Conservation (phyloP, 768 basidiomycete species). For the Podaxis pistillaris region DNA sequence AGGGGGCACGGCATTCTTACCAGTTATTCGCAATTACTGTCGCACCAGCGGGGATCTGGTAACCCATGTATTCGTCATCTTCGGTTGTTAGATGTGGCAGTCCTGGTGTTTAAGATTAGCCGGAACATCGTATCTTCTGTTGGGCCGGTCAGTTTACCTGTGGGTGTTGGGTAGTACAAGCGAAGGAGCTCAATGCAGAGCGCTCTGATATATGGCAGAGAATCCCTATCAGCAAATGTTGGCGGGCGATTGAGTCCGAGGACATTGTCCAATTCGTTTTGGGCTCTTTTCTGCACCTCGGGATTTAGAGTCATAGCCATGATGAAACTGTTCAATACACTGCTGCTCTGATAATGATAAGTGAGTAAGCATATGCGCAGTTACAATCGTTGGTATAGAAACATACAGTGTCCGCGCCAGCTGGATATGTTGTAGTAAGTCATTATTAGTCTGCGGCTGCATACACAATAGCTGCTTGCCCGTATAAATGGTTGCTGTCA, state of each 20-base stretch:
- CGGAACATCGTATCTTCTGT: slow-evolving; percentile 1
- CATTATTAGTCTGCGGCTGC: background rate
- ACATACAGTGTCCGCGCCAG: slow-evolving; percentile 10
- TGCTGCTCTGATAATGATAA: slow-evolving; percentile 2
- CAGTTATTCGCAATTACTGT: slow-evolving; percentile 21
- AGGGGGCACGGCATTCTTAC: background rate
- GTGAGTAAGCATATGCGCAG: background rate
- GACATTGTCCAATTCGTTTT: slow-evolving; percentile 25
- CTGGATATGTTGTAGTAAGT: background rate
- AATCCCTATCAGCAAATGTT: slow-evolving; percentile 21
- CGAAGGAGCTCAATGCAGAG: slow-evolving; percentile 20
- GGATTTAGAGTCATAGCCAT: slow-evolving; percentile 20
- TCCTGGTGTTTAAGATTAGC: slow-evolving; percentile 9
- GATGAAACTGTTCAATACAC: slow-evolving; percentile 11
- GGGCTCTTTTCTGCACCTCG: slow-evolving; percentile 17
- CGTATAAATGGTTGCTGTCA: slow-evolving; percentile 13
- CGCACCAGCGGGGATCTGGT: slow-evolving; percentile 19
- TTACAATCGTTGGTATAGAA: background rate
- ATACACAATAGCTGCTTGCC: background rate
- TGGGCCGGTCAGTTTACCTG: slow-evolving; percentile 13
- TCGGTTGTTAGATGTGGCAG: slow-evolving; percentile 16
- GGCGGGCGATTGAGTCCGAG: slow-evolving; percentile 25
- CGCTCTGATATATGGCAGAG: slow-evolving; percentile 21
- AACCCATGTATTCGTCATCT: slow-evolving; percentile 20
- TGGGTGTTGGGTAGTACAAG: slow-evolving; percentile 18